Base-by-base conservation (phyloP, 2,329 filamentous ascomycete genomes). In the Aureobasidium sp. region DNA sequence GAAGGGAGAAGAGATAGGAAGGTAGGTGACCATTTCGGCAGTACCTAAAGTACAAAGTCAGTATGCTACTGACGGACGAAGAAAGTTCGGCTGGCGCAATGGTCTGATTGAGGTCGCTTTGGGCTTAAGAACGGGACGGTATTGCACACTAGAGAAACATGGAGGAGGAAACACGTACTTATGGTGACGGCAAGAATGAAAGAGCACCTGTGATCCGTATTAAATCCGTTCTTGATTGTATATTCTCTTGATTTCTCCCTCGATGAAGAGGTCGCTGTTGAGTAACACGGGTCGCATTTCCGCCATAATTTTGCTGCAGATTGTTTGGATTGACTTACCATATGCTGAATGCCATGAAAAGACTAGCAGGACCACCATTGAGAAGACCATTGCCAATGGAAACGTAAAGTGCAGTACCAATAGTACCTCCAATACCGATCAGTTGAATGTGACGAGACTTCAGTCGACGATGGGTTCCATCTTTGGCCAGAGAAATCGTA, bases 1-100 rank as follows among this genome's bases (percentile, higher is more conserved):
- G 72, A 92, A 91, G 0, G 88, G 87, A 44, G 87, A 90, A 0
- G 87, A 89, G 60, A 91, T 88, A 8, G 89, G 88, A 2, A 90
- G 77, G 66, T 88, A 90, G 0, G 87, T 88, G 8, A 89, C 87
- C 87, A 91, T 90, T 71, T 91, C 88, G 13, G 87, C 86, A 76
- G 89, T 84, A 70, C 76, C 73, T 76, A 65, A 15, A 23, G 48
- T 29, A 8, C 7, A n/a, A 17, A 20, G 48, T 62, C 53, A 62
- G 59, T 44, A 42, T 9, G 9, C 15, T 39, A 13, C 15, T 39
- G 23, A n/a, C 17, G 48, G 46, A 15, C 3, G 42, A 34, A 52
- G 23, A 34, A 52, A 27, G 15, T 62, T 41, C 36, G 42, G 56
- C 34, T 44, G 23, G 37, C 52, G 53, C 36, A n/a, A 39, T 52